Base-by-base conservation (phyloP, 2,329 filamentous ascomycete genomes). In the Lasiodiplodia sp. region DNA sequence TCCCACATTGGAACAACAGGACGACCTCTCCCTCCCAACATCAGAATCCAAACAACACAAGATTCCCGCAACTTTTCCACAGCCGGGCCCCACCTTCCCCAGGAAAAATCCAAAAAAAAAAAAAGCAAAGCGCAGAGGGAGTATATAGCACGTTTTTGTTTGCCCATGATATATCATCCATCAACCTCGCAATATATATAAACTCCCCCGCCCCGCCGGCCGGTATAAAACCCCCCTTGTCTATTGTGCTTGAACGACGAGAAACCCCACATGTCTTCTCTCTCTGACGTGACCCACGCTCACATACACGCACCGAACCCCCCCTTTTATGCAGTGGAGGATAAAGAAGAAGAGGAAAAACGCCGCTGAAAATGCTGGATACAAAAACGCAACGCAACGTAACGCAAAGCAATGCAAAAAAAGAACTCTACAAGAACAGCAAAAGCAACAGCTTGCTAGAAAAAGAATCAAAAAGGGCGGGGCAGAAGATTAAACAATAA, bases 281-380 rank as follows among this genome's bases (percentile, higher is more conserved):
- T 40, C 38, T 40, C 38, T 6, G 14, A 47, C 3, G 8, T 8
- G 18, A 47, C 40, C 18, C 16, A 47, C 40, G 16, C 40, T 18
- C 7, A n/a, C 44, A 47, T 7, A 21, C 44, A 21, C 18, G 10
- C 62, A 51, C 11, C 28, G 47, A 11, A 49, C 31, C 31, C 55
- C 31, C 52, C 55, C 37, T 57, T 57, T 57, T 57, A 62, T 62
- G 57, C 57, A 49, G 4, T 25, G 37, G 14, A 21, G 11, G 11
- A 1, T 28, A 21, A 47, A 47, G 16, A 38, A 16, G n/a, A 16
- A 31, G 18, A 10, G 18, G 38, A 40, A 40, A 65, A 55, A 65
- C 62, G 62, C 62, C 62, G 47, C 25, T 51, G 62, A 44, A 47
- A 40, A 65, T 65, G 62, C 62, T 65, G 18, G 11, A 38, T 23